A percentile compares a stretch with the other conserved stretches of the same genome.
Evolutionary conservation across 2,329 filamentous ascomycete species (phyloP).

Genomic region (Westerdykella sp.): DNA sequence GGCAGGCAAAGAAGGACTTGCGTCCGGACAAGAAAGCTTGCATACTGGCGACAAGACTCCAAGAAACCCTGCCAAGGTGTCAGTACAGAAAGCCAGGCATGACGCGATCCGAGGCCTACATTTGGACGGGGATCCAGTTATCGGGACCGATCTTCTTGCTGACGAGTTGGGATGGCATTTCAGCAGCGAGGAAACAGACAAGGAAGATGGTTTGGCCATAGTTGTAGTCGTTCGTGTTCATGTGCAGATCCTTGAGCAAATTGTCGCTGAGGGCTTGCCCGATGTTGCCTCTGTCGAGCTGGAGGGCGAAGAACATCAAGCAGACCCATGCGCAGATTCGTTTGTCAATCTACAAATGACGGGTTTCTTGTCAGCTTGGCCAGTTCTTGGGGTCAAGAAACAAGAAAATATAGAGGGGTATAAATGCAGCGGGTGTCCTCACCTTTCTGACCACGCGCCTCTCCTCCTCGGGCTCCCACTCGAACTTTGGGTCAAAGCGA

Average conservation of each 20-base stretch:
- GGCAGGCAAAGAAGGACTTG: slow-evolving; percentile 39
- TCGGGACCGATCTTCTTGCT: slow-evolving; percentile 44
- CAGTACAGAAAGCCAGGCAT: neutral
- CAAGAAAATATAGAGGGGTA: too few relatives aligned
- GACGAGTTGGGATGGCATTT: slow-evolving; percentile 44
- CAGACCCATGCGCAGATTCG: slow-evolving; percentile 49
- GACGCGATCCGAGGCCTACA: slow-evolving; percentile 13
- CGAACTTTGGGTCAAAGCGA: slow-evolving; percentile 52
- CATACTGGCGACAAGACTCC: slow-evolving; percentile 51
- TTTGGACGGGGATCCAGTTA: slow-evolving; percentile 41
- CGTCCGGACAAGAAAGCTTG: slow-evolving; percentile 61
- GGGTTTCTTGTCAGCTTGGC: slow-evolving; percentile 1
- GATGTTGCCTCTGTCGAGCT: slow-evolving; percentile 47
- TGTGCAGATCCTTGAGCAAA: slow-evolving; percentile 25
- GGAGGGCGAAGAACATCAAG: slow-evolving; percentile 50
- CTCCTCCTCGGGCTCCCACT: slow-evolving; percentile 55
- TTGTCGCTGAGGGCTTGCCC: slow-evolving; percentile 34
- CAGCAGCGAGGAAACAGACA: slow-evolving; percentile 64
- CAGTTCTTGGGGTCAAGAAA: neutral
- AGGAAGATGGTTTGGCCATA: slow-evolving; percentile 58
- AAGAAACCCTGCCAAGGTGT: slow-evolving; percentile 30
- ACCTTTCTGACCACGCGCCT: slow-evolving; percentile 50
- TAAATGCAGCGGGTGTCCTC: slow-evolving; percentile 7
- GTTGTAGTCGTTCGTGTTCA: slow-evolving; percentile 37
- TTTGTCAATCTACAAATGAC: slow-evolving; percentile 41